phyloP scores from a whole-genome alignment of 2,329 filamentous ascomycete genomes.

The Penicillium sp. region DNA sequence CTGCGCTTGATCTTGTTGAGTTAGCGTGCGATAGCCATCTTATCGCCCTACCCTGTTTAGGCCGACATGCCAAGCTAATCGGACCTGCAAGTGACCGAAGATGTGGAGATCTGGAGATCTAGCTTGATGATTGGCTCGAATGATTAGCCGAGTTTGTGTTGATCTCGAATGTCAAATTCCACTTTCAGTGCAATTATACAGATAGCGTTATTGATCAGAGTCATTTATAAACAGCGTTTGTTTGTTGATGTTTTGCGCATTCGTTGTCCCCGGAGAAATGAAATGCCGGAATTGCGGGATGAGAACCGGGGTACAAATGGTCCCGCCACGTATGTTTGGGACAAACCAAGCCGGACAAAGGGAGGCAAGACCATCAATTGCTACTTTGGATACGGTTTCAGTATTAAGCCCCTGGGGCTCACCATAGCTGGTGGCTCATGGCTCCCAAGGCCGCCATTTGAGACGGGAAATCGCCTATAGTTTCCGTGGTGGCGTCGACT shows the following conservation, averaged over 20 bases:
- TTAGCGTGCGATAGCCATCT: neutral
- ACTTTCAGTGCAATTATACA: neutral
- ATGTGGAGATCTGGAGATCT: neutral
- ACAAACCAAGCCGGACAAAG: neutral
- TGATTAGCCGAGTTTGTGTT: neutral
- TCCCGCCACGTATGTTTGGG: neutral
- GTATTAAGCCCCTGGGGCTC: too few species aligned
- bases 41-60: neutral
- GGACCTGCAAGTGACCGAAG: slow-evolving; percentile 2
- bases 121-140: neutral
- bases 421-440: neutral
- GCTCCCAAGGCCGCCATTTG: neutral
- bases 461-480: neutral
- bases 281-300: neutral
- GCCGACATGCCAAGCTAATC: slow-evolving; percentile 15
- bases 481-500: neutral
- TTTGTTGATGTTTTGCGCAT: neutral
- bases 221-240: neutral
- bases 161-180: neutral
- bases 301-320: neutral
- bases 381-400: neutral
- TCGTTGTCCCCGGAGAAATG: neutral
- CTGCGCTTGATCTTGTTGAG: neutral
- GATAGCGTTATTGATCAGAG: neutral
- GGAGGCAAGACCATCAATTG: neutral